Percentiles rank a stretch among this genome's conserved stretches.
phyloP scores from a whole-genome alignment of 352 stramenopile species.

The Globisporangium radiosum region DNA sequence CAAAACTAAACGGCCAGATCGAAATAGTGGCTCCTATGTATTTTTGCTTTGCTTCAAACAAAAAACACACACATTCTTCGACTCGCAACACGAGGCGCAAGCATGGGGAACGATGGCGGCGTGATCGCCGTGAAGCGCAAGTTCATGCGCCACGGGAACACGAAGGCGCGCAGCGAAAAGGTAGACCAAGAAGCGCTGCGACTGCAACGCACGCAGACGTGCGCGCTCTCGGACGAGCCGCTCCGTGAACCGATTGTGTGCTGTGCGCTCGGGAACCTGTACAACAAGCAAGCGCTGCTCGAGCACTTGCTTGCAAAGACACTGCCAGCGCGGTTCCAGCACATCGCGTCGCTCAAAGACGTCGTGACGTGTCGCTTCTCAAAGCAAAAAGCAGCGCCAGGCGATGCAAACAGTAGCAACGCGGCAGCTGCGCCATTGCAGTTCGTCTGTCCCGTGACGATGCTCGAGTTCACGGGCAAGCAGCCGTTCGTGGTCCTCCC shows the following conservation, averaged over 20 bases:
- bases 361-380: conserved; percentile 70
- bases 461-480: conserved; percentile 83
- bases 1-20: too few species aligned
- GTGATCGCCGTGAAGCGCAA: conserved; percentile 93
- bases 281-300: conserved; percentile 89
- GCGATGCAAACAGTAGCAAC: too few species aligned
- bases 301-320: conserved; percentile 75
- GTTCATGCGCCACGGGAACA: conserved; percentile 88
- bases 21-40: too few species aligned
- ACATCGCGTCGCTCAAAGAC: conserved; percentile 86
- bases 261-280: conserved; percentile 87
- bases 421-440: background rate
- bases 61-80: background rate
- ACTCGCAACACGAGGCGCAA: conserved; percentile 1
- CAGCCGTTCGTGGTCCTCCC: conserved; percentile 81
- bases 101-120: conserved; percentile 90
- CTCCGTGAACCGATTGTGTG: conserved; percentile 82
- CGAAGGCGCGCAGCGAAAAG: conserved; percentile 64
- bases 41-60: too few species aligned
- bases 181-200: conserved; percentile 50
- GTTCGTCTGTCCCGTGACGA: conserved; percentile 75
- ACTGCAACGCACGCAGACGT: conserved; percentile 58
- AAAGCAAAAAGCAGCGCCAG: background rate
- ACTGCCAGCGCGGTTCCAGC: conserved; percentile 61
- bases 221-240: conserved; percentile 74